Conservation (phyloP, 2,329 filamentous ascomycete genomes). For the Tolypocladium paradoxum region DNA sequence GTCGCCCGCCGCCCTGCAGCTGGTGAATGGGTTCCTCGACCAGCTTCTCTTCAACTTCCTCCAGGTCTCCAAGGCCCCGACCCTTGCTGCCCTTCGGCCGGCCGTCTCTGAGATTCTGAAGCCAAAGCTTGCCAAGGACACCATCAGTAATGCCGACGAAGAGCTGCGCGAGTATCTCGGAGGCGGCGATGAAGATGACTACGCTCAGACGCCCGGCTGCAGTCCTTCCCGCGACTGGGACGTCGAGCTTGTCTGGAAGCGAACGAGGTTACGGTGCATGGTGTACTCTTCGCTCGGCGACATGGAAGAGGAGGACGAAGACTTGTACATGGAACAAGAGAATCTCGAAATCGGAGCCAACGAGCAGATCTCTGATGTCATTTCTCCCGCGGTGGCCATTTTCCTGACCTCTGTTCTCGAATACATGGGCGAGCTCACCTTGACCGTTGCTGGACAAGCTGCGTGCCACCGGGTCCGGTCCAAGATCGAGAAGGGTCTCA, state of each 20-base stretch:
- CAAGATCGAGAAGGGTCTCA: constrained; percentile 49
- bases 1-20: constrained; percentile 58
- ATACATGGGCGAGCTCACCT: constrained; percentile 81
- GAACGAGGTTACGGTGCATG: constrained; percentile 89
- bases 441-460: constrained; percentile 79
- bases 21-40: constrained; percentile 89
- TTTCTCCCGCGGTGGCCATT: constrained; percentile 87
- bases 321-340: constrained; percentile 74
- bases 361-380: constrained; percentile 52
- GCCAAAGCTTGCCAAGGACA: constrained; percentile 75
- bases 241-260: constrained; percentile 87
- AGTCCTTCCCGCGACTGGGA: constrained; percentile 59
- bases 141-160: constrained; percentile 72
- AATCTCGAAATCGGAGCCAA: constrained; percentile 50
- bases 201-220: constrained; percentile 41
- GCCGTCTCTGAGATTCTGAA: constrained; percentile 83
- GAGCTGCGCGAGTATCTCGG: constrained; percentile 83
- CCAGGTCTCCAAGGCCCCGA: constrained; percentile 67
- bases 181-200: constrained; percentile 64
- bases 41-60: constrained; percentile 87
- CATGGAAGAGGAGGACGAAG: constrained; percentile 96
- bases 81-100: constrained; percentile 62
- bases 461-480: constrained; percentile 58
- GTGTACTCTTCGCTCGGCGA: constrained; percentile 95
- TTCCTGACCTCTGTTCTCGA: constrained; percentile 93